Evolutionary conservation across 2,329 filamentous ascomycete species (phyloP), one percentile per base, ranked within the genome.

Genomic region (Catunica adiposa): DNA sequence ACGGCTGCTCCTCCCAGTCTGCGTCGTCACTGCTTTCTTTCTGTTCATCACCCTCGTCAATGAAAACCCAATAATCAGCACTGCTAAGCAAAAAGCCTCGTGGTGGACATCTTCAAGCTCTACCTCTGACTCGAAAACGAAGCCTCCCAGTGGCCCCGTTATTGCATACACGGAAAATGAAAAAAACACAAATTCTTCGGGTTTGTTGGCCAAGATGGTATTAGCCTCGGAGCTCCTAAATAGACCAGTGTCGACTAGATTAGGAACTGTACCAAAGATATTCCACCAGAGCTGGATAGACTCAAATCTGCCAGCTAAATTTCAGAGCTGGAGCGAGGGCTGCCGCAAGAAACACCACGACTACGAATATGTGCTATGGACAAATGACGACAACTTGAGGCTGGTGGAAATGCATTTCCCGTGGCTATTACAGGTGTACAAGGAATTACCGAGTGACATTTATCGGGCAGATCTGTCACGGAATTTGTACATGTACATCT

Each of bases 321-420:
- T 67, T 31, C 52, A 64, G 31, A 48, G 59, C 44, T 68, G 66
- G 66, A 67, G 65, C 56, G 55, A 58, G n/a, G 61, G 58, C 2
- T 68, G 66, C 54, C 62, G 65, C 14, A 38, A 57, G 44, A 58
- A 60, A 47, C 66, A 68, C 50, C 59, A 60, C 4, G 63, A 65
- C 51, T 68, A 66, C 62, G 65, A 68, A 57, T 68, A 64, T 63
- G 66, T 68, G 23, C 57, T 68, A 14, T 68, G 66, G 66, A 67
- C 67, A 3, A 66, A 68, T 51, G 62, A 66, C 38, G 66, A 68
- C 53, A 68, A 68, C 58, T 60, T 65, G 40, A 59, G 60, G n/a
- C 60, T 68, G 38, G 65, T 67, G 9, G 56, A 62, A 44, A 62
- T 56, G 53, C 61, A 65, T 54, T 66, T 66, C 53, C 65, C 67